Base-by-base conservation (phyloP, 73 alveolate species). In the Blepharisma japonicum region DNA sequence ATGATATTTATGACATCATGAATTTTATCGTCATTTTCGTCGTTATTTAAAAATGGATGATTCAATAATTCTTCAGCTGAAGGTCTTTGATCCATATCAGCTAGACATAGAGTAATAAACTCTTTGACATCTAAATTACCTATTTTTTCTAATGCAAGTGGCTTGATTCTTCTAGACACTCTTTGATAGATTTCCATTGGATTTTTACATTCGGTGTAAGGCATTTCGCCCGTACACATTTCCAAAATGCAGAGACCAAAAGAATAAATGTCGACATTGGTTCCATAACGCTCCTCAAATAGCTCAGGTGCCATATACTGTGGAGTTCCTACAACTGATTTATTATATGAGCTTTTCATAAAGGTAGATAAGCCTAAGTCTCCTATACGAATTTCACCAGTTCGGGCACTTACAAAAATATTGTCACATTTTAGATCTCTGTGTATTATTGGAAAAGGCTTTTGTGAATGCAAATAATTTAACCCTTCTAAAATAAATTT, bases 221-320 rank as follows among this genome's bases (percentile, higher is more conserved):
- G 99, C 61, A 90, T 90, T 74, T 87, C 93, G 6, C 89, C 84
- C 21, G 99, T 97, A 0, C 87, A 87, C 98, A 97, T 95, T 88
- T 97, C 99, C 11, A 97, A 93, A 71, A 97, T 76, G 45, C 98
- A 90, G 96, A 97, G 96, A 7, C 99, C 99, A 71, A 97, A 97
- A 55, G 99, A 96, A 88, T 97, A 97, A n/a, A 97, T 97, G 86
- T 97, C 99, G 25, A 93, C 98, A 81, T 89, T 87, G 5, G 96
- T 93, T 0, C 96, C 98, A 78, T 97, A 97, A 81, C 90, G 89
- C 79, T 91, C 98, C 46, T 95, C 93, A 85, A 91, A 95, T 21
- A 97, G 92, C 83, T 97, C 99, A 55, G 99, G 99, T 0, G 99
- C 97, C 95, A 97, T 95, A 85, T 91, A 97, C 87, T 95, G 99